These are phyloP conservation scores for Dalechampia spathulata DNA, from an alignment of 441 rosid species.

Conservation along the genomic window DNA sequence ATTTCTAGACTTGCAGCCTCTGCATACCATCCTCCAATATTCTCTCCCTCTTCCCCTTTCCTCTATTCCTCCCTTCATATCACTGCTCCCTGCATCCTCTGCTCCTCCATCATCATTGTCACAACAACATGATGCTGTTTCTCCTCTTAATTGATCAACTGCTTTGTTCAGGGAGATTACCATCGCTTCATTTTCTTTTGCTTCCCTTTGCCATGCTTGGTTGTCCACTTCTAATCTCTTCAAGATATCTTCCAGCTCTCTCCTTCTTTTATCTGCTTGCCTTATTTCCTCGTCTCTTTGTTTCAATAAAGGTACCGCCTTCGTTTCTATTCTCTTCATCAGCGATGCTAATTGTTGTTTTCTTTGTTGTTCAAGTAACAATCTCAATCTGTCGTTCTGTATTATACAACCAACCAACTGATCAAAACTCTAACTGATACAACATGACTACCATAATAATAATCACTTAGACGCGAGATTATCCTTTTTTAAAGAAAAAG, in stretches of 20 bases:
- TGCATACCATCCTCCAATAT: constrained; percentile 23
- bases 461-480: too few relatives aligned
- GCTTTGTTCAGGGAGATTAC: constrained; percentile 39
- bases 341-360: constrained; percentile 37
- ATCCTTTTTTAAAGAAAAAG: too few relatives aligned
- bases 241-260: constrained; percentile 49
- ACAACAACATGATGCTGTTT: constrained; percentile 20
- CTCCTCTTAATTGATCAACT: constrained; percentile 42
- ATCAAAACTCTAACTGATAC: too few relatives aligned
- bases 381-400: constrained; percentile 62
- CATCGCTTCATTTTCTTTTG: constrained; percentile 59
- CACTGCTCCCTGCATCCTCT: constrained; percentile 31
- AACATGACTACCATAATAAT: too few relatives aligned
- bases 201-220: constrained; percentile 58
- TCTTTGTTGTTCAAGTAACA: constrained; percentile 52
- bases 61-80: constrained; percentile 4
- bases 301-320: constrained; percentile 31
- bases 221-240: constrained; percentile 54
- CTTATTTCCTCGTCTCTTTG: constrained; percentile 66
- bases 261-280: constrained; percentile 33
- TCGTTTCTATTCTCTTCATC: constrained; percentile 37
- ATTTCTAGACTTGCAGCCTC: constrained; percentile 28
- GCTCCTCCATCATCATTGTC: constrained; percentile 27
- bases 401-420: background rate
- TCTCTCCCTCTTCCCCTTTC: constrained; percentile 5